These are phyloP conservation scores for Adansonia grandidieri DNA, from an alignment of 441 rosid genomes.

Conservation along the genomic window DNA sequence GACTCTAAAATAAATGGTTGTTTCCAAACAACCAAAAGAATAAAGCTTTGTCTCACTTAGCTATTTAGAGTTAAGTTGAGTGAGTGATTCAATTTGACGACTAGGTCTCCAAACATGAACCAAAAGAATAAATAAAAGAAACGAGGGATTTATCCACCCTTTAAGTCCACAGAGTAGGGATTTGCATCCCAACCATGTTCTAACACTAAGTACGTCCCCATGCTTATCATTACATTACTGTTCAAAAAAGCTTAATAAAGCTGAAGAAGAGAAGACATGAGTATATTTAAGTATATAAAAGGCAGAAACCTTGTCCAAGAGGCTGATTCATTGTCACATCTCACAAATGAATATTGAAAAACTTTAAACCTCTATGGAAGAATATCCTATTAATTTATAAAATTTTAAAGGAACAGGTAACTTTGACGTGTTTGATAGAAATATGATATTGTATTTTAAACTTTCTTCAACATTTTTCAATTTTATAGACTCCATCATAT, in stretches of 20 bases:
- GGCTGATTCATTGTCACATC: slow-evolving; percentile 77
- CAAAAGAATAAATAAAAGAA: too few relatives aligned
- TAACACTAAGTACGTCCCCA: slow-evolving; percentile 62
- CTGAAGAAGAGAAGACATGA: not conserved
- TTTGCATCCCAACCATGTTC: too few relatives aligned
- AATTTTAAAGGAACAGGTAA: slow-evolving; percentile 8
- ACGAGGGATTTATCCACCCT: too few relatives aligned
- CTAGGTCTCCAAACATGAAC: too few relatives aligned
- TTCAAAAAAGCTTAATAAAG: not conserved
- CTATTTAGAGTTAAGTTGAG: too few relatives aligned
- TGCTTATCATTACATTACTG: slow-evolving; percentile 47
- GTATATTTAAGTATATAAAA: not conserved
- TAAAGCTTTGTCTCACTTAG: too few relatives aligned
- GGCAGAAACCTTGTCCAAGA: slow-evolving; percentile 71
- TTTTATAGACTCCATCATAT: slow-evolving; percentile 66
- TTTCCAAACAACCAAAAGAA: too few relatives aligned
- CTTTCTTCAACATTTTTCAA: slow-evolving; percentile 75
- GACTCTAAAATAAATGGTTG: too few relatives aligned
- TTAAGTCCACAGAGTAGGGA: too few relatives aligned
- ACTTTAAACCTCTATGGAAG: slow-evolving; percentile 53
- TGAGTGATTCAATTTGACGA: too few relatives aligned
- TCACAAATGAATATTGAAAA: slow-evolving; percentile 64
- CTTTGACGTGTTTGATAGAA: not conserved
- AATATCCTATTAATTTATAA: slow-evolving; percentile 6
- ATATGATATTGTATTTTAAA: slow-evolving; percentile 49